Evolutionary conservation across 768 basidiomycete species (phyloP).

Genomic region (Lanmaoa pseudosensibilis): DNA sequence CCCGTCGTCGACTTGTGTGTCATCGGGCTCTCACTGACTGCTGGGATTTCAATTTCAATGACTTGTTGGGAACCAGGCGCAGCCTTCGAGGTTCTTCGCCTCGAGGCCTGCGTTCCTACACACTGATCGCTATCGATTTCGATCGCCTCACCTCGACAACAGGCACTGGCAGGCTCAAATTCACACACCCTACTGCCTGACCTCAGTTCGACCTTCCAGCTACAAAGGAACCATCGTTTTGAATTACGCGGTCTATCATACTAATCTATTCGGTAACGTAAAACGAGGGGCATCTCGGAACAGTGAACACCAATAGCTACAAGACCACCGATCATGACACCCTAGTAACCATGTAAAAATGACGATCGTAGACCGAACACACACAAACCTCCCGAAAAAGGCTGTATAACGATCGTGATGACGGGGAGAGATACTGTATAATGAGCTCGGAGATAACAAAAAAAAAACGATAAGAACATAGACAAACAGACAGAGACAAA

Average conservation of each 20-base stretch:
- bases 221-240: not conserved
- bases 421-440: not conserved
- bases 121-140: not conserved
- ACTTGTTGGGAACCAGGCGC: not conserved
- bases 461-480: not conserved
- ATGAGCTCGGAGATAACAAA: not conserved
- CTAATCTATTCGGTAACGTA: not conserved
- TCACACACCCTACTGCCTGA: not conserved
- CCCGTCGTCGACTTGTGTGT: not conserved
- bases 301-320: not conserved
- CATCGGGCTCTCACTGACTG: not conserved
- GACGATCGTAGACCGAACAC: not conserved
- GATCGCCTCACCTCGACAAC: not conserved
- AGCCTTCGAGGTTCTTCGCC: slow-evolving; percentile 7
- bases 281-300: not conserved
- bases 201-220: not conserved
- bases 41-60: not conserved
- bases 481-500: not conserved
- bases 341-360: not conserved
- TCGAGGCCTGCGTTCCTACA: slow-evolving; percentile 12
- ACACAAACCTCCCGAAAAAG: not conserved
- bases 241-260: slow-evolving; percentile 16
- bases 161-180: not conserved
- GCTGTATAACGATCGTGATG: not conserved
- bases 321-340: not conserved